Base-by-base conservation (phyloP, 208 protist genomes). In the Borovskyia barvae region DNA sequence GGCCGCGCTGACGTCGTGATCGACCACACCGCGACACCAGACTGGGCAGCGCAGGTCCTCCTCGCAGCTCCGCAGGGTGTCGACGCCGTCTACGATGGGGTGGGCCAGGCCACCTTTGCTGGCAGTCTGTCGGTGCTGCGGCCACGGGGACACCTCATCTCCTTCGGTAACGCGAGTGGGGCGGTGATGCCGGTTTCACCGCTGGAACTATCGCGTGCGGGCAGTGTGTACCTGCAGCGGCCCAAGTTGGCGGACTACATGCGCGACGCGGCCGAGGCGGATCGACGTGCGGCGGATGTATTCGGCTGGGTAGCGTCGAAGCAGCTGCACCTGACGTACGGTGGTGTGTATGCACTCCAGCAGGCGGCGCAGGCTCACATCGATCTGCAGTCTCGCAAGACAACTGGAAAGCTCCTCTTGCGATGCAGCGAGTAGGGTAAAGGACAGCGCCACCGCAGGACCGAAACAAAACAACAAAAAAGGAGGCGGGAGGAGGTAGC, bases 121-220 rank as follows among this genome's bases (percentile, higher is more conserved):
- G 77, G 77, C 37, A 81, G 74, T 30, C 64, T 97, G 1, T 72
- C 72, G 8, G 71, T 80, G 32, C 70, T 97, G 33, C 68, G 81
- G 26, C 76, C 66, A 25, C 77, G 87, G 25, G 94, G 94, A 40
- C 86, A 76, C 68, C 74, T 97, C 45, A 90, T 94, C 59, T 77
- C 75, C 19, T 96, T 96, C 65, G 94, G 94, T 60, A 95, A 96
- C 68, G 92, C 94, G 15, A 95, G 89, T 49, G 94, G 94, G 24
- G 63, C 87, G 0, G 80, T 92, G 22, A 60, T 74, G 25, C 64
- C 83, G 9, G 57, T 96, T 20, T 47, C 77, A 19, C 85, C 84
- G 12, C 64, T 94, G 6, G 33, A 72, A 0, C 65, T 96, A n/a
- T 74, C 60, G 36, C 40, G 55, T n/a, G 49, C 55, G 7, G 76